phyloP scores from a whole-genome alignment of 2,329 filamentous ascomycete species.

The Periconia macrospinosa region DNA sequence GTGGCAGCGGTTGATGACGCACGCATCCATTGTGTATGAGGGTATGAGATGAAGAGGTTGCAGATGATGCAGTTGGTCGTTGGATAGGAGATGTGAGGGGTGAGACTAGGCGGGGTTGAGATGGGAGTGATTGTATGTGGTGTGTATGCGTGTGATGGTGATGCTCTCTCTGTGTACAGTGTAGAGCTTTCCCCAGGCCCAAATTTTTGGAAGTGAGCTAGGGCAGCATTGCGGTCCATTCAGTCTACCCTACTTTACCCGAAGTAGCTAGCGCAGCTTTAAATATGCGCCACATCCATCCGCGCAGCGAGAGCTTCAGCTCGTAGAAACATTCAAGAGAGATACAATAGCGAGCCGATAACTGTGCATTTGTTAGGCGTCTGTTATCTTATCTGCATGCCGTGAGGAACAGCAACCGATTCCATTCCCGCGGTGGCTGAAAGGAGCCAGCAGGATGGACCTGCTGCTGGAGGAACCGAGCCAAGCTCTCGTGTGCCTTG shows the following conservation, averaged over 20 bases:
- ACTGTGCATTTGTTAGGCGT: too few species aligned
- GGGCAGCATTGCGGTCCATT: conserved; percentile 12
- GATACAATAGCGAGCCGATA: too few species aligned
- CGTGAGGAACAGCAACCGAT: too few species aligned
- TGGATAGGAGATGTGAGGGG: not conserved
- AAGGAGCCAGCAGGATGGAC: too few species aligned
- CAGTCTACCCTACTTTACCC: conserved; percentile 17
- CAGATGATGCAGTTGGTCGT: not conserved
- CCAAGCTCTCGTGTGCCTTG: too few species aligned
- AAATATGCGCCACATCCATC: not conserved
- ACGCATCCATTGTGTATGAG: conserved; percentile 40
- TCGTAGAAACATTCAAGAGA: too few species aligned
- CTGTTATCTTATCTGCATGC: too few species aligned
- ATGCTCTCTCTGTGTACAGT: not conserved
- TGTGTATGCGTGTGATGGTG: not conserved
- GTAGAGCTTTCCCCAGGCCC: conserved; percentile 20
- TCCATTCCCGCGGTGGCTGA: too few species aligned
- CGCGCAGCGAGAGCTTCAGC: too few species aligned
- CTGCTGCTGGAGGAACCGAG: too few species aligned
- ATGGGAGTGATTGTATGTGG: not conserved
- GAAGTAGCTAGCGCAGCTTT: not conserved
- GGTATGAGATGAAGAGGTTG: not conserved
- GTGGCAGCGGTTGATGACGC: conserved; percentile 10
- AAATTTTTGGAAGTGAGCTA: conserved; percentile 25
- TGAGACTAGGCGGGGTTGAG: not conserved